These are phyloP conservation scores for Leptoxyphium fumago DNA, from an alignment of 2,329 filamentous ascomycete species.

Conservation along the genomic window DNA sequence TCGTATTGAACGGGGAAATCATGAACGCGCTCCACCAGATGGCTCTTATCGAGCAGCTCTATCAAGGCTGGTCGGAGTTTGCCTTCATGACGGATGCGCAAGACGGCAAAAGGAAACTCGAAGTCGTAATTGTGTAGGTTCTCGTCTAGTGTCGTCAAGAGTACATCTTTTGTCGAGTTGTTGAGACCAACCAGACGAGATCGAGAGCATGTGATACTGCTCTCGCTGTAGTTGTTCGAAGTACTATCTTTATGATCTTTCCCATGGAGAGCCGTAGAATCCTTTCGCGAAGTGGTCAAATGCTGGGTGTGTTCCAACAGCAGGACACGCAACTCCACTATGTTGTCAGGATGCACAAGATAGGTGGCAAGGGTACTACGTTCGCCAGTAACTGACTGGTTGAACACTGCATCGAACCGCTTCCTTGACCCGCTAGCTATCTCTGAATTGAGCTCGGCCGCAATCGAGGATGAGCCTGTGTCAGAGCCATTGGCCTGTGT, in stretches of 20 bases:
- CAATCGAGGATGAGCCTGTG: constrained; percentile 6
- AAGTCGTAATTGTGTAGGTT: constrained; percentile 27
- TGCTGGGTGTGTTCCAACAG: constrained; percentile 35
- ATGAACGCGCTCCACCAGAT: constrained; percentile 37
- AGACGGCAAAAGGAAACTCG: constrained; percentile 36
- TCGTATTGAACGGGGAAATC: constrained; percentile 41
- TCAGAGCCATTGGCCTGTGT: constrained; percentile 5
- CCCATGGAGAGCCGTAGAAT: constrained; percentile 10
- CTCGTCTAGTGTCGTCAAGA: constrained; percentile 35
- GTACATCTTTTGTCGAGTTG: constrained; percentile 27
- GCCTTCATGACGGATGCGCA: constrained; percentile 37
- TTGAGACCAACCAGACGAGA: constrained; percentile 34
- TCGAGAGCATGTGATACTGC: constrained; percentile 12
- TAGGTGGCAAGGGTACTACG: constrained; percentile 34
- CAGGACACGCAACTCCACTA: constrained; percentile 39
- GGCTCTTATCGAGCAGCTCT: constrained; percentile 30
- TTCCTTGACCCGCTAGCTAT: constrained; percentile 26
- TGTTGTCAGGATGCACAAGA: constrained; percentile 39
- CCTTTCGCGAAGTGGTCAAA: constrained; percentile 16
- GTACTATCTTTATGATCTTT: constrained; percentile 10
- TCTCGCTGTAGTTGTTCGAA: constrained; percentile 3
- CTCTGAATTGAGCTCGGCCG: constrained; percentile 24
- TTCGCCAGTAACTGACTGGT: constrained; percentile 31
- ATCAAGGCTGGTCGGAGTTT: constrained; percentile 24
- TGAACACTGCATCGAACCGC: constrained; percentile 36